A percentile compares a stretch with the other conserved stretches of the same genome.
Evolutionary conservation across 306 rosid species (phyloP).

Genomic region (Crotalaria pallida): DNA sequence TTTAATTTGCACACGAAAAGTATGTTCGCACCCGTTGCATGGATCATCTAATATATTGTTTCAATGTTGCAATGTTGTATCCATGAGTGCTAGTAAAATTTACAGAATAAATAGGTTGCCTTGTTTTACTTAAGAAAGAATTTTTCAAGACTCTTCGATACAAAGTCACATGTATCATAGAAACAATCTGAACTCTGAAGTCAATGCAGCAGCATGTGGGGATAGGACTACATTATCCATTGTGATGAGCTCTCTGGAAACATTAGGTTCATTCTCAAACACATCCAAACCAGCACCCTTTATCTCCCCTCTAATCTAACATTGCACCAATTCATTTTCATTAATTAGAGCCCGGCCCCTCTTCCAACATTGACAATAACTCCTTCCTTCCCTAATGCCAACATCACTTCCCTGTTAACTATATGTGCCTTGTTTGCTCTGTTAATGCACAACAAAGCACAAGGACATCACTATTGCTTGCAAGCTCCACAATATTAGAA

Average conservation of each 20-base stretch:
- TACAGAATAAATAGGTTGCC: too few species aligned
- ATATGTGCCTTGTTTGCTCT: slow-evolving; percentile 33
- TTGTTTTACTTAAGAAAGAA: slow-evolving; percentile 42
- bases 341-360: slow-evolving; percentile 39
- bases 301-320: slow-evolving; percentile 35
- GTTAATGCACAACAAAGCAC: slow-evolving; percentile 29
- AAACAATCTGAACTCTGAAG: slow-evolving; percentile 17
- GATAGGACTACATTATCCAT: slow-evolving; percentile 49
- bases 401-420: slow-evolving; percentile 26
- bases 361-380: slow-evolving; percentile 40
- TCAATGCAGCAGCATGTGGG: slow-evolving; percentile 30
- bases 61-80: too few species aligned
- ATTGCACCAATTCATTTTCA: slow-evolving; percentile 40
- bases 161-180: neutral
- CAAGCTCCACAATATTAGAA: slow-evolving; percentile 29
- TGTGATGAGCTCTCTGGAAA: slow-evolving; percentile 25
- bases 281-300: slow-evolving; percentile 56
- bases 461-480: slow-evolving; percentile 23
- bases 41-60: too few species aligned
- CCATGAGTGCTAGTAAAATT: too few species aligned
- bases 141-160: slow-evolving; percentile 23
- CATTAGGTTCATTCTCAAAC: slow-evolving; percentile 51
- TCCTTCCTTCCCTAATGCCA: slow-evolving; percentile 41
- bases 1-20: too few species aligned
- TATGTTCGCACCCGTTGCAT: too few species aligned